Evolutionary conservation across 139 green algal species (phyloP), one percentile per base, ranked within the genome.

Genomic region (Spirogloea muscicola): DNA sequence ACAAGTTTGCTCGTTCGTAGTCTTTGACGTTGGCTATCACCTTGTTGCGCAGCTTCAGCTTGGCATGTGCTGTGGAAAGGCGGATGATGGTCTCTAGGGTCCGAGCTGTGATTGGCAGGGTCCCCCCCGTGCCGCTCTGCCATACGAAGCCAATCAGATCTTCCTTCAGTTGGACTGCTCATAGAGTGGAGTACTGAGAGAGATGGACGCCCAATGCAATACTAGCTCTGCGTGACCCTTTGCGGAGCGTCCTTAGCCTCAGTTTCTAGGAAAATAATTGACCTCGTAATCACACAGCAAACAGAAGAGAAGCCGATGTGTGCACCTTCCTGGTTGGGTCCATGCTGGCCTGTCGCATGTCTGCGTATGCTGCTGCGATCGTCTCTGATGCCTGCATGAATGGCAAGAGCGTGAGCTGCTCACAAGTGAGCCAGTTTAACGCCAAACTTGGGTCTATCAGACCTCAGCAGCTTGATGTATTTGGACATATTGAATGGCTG

Each of bases 61-160:
- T 96, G 71, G 93, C 93, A 60, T 94, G 88, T 0, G 93, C 92
- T n/a, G 91, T 96, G 42, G 93, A 87, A 21, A 99, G 84, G 40
- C 94, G 87, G 77, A 99, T 97, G 74, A 98, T 89, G 1, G 90
- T 96, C 84, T 99, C 94, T 38, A 99, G 86, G 3, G 87, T 92
- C 33, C 94, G 90, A 36, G 90, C 87, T 0, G 91, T 94, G 31
- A 96, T 82, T 0, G 90, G 90, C 49, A 88, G 82, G 4, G 58
- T 82, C 33, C 57, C 34, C 16, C 34, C 34, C 18, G 27, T 51
- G 13, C 13, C 33, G 29, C 13, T 65, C 57, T 63, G 16, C 46
- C 21, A 31, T 21, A 55, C 21, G 21, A 55, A 21, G 46, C 21
- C 21, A 55, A 55, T 31, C 46, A 55, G 21, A 55, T 55, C 21